Conservation (phyloP, 257 asterid genomes). For the Haberlea rhodopensis region DNA sequence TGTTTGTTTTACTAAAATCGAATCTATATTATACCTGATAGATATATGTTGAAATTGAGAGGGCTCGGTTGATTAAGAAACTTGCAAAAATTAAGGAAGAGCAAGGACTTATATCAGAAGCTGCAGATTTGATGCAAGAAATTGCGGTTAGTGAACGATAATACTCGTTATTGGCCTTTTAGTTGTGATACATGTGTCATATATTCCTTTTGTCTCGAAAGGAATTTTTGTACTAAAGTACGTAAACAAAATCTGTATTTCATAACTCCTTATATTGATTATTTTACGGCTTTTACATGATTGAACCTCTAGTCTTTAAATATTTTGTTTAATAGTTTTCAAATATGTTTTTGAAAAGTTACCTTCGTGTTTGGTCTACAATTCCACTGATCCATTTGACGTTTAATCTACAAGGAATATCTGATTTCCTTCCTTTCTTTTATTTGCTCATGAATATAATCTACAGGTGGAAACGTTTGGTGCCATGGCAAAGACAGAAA, state of each 20-base stretch:
- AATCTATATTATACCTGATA: constrained; percentile 19
- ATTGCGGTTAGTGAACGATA: constrained; percentile 71
- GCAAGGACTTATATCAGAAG: constrained; percentile 85
- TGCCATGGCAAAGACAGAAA: constrained; percentile 99
- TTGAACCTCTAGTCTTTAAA: neutral
- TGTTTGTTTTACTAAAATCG: neutral
- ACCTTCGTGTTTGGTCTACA: neutral
- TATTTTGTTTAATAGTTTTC: neutral
- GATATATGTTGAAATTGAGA: constrained; percentile 98
- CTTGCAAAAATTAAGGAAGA: constrained; percentile 93
- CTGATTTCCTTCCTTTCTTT: neutral
- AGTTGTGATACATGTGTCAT: constrained; percentile 2
- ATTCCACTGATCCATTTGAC: neutral
- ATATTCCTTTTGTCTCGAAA: neutral
- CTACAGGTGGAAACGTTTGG: constrained; percentile 94
- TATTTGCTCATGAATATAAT: constrained; percentile 17
- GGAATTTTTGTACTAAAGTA: neutral
- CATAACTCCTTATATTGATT: neutral
- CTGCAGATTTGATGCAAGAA: constrained; percentile 99
- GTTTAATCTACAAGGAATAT: neutral
- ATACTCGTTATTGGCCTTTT: neutral
- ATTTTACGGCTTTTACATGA: neutral
- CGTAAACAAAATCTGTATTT: neutral
- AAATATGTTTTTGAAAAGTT: neutral
- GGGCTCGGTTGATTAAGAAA: constrained; percentile 90